phyloP scores from a whole-genome alignment of 2,329 filamentous ascomycete species.

The Dactylonectria macrodidyma region DNA sequence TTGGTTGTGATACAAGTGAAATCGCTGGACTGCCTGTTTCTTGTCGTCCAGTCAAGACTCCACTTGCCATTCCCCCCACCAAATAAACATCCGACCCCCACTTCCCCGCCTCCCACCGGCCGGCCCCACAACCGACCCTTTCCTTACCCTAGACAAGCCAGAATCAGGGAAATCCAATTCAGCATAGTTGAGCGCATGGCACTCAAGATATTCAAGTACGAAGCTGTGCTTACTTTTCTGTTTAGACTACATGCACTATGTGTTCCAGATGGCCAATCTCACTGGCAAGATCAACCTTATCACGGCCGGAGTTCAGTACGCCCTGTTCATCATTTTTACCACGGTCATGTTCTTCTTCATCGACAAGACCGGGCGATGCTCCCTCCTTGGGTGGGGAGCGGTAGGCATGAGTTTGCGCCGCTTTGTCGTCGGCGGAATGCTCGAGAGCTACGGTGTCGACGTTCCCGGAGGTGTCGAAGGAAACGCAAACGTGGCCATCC shows the following conservation, averaged over 20 bases:
- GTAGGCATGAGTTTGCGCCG: slow-evolving; percentile 54
- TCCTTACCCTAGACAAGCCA: background rate
- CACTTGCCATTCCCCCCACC: background rate
- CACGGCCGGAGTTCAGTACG: slow-evolving; percentile 66
- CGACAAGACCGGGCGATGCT: slow-evolving; percentile 70
- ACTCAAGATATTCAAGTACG: background rate
- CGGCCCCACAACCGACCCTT: background rate
- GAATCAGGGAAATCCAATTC: background rate
- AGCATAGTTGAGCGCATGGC: background rate
- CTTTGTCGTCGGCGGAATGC: slow-evolving; percentile 63
- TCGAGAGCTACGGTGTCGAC: slow-evolving; percentile 58
- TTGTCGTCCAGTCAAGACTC: background rate
- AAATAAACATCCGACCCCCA: background rate
- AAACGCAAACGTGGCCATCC: slow-evolving; percentile 49
- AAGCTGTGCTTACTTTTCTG: background rate
- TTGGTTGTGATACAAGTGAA: background rate
- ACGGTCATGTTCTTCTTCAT: slow-evolving; percentile 64
- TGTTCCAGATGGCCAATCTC: slow-evolving; percentile 49
- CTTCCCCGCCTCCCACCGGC: background rate
- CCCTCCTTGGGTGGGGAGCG: slow-evolving; percentile 72
- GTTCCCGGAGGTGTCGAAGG: slow-evolving; percentile 61
- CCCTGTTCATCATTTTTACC: slow-evolving; percentile 65
- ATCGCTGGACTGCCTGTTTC: background rate
- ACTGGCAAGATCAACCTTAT: slow-evolving; percentile 61
- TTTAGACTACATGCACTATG: slow-evolving; percentile 62